Conservation (phyloP, 805 yeast genomes). For the Yamadazyma sp. region DNA sequence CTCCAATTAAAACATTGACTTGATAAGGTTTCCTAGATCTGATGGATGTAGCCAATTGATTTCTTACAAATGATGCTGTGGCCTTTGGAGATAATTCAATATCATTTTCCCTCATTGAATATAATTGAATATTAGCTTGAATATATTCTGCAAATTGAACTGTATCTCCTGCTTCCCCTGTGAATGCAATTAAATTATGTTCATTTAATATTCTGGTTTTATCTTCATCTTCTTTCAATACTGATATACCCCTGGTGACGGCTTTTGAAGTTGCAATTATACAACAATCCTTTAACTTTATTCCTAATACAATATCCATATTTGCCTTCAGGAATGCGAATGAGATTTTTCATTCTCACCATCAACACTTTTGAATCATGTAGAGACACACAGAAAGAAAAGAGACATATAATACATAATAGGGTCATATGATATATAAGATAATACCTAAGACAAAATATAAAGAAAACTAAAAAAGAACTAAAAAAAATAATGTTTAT, state of each 20-base stretch:
- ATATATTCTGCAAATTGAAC: constrained; percentile 92
- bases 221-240: constrained; percentile 41
- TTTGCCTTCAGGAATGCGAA: background rate
- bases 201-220: constrained; percentile 60
- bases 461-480: too few species aligned
- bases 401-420: too few species aligned
- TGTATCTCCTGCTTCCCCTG: constrained; percentile 97
- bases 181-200: constrained; percentile 79
- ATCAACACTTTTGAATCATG: too few species aligned
- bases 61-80: constrained; percentile 84
- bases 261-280: constrained; percentile 94
- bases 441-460: too few species aligned
- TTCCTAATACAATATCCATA: constrained; percentile 92
- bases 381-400: too few species aligned
- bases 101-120: constrained; percentile 77
- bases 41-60: constrained; percentile 79
- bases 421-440: too few species aligned
- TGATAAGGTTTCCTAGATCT: constrained; percentile 93
- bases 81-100: constrained; percentile 81
- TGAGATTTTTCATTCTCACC: too few species aligned
- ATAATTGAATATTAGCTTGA: constrained; percentile 87
- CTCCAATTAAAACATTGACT: constrained; percentile 87
- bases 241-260: constrained; percentile 62
- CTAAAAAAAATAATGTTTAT: too few species aligned
- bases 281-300: constrained; percentile 76